Base-by-base conservation (phyloP, 768 basidiomycete genomes). In the Fistulinella prunicolor region DNA sequence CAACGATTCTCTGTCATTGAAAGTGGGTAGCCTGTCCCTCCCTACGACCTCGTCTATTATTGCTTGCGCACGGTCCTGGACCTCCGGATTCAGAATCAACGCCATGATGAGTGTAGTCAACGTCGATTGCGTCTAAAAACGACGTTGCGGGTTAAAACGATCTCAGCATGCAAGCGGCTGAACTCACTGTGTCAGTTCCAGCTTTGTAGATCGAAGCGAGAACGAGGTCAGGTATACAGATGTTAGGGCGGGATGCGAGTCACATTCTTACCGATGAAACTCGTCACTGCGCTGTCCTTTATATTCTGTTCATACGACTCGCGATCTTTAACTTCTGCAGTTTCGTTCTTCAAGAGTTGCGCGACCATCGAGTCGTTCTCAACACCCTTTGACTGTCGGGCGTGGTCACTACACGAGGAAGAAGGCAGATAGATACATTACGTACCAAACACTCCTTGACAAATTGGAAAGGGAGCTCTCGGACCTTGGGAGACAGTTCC, bases 291-390 rank as follows among this genome's bases (percentile, higher is more conserved):
- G 6, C 35, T 42, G 36, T 56, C 54, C 46, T 55, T 54, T 17
- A 62, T 56, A 14, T 38, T 39, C 37, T 55, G 58, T 19, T 65
- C 60, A 22, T 55, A 48, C 14, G 23, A 34, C 29, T n/a, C n/a
- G n/a, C 37, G 51, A 30, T 51, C 48, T 47, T 30, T 17, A 28
- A 3, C 6, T 7, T 12, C 16, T 1, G 23, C 16, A 16, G 32
- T 14, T 13, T 49, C 51, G 9, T 46, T 49, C 9, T 28, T 26
- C 38, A 61, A 42, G 21, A 50, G 32, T 16, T 61, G 55, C 4
- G 58, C 55, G 3, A 57, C 65, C 41, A 60, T 55, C 14, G 62
- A 63, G 10, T 54, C 38, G 14, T 57, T 60, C 17, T 59, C 54
- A 10, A 49, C 53, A 6, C 46, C 49, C 16, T 57, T 59, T 19